These are phyloP conservation scores for Tritrichomonas musculus DNA, from an alignment of 208 protist species.

Conservation along the genomic window DNA sequence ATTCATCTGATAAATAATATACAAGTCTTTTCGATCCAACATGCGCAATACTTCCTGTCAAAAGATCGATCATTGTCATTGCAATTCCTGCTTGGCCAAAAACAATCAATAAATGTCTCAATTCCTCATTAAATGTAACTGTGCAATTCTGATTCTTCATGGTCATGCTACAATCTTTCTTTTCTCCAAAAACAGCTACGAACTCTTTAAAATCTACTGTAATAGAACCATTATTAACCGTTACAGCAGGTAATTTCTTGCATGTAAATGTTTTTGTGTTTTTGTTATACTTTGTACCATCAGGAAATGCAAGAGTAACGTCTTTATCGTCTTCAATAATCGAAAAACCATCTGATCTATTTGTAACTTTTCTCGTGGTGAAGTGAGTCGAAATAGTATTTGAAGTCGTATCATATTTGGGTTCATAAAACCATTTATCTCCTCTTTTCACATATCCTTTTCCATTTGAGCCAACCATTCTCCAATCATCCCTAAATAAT, in stretches of 20 bases:
- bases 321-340: background rate
- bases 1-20: constrained; percentile 22
- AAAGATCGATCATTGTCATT: constrained; percentile 26
- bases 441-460: background rate
- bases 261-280: background rate
- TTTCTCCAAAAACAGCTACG: background rate
- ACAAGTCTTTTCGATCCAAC: background rate
- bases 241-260: background rate
- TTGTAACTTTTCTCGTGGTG: background rate
- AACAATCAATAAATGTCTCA: background rate
- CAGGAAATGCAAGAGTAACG: background rate
- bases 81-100: background rate
- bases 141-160: background rate
- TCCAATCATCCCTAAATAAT: background rate
- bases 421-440: background rate
- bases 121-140: background rate
- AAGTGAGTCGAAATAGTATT: background rate
- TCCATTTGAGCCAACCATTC: background rate
- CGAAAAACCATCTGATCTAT: background rate
- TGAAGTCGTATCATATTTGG: background rate
- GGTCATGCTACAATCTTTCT: background rate
- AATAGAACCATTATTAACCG: background rate
- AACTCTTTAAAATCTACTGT: background rate
- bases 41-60: background rate
- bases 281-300: background rate